Evolutionary conservation across 208 protist species (phyloP), one percentile per base, ranked within the genome.

Genomic region (Leishmania tarentolae): DNA sequence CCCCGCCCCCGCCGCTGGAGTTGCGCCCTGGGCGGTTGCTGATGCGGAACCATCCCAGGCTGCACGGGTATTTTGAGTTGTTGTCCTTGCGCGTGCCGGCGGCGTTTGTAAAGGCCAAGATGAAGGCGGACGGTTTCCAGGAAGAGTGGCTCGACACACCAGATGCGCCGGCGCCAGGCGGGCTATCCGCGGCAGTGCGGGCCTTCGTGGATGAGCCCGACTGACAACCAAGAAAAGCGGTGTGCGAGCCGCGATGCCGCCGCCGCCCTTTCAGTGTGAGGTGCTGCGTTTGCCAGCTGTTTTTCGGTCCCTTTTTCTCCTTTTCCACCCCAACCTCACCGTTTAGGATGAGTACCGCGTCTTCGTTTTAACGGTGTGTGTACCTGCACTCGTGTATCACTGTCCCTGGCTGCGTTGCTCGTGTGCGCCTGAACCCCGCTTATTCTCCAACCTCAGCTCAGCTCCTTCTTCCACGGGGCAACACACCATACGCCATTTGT

Each of bases 1-100:
- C 88, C n/a, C 83, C 87, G 71, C 91, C 88, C 21, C 85, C 88
- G 35, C 77, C 90, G 76, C 84, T 84, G 44, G 81, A 84, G 78
- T 80, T 85, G 63, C 75, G 75, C 0, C 59, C 81, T 0, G 88
- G 89, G 11, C 59, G 81, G 21, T 59, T 86, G 35, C 81, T 70
- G 4, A 92, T 93, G 88, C 74, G 83, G 28, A 76, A 73, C 0
- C 90, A 96, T 68, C 92, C 91, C 31, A 72, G 81, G 35, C 83
- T 96, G 65, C 82, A 73, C 8, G 91, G 88, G 11, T 97, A 94
- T 71, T 97, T 92, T 79, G 84, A 92, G 61, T 85, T 97, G 85
- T 52, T 92, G 5, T 77, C 88, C 17, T 75, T 94, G 35, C 82
- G 88, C 31, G 88, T 96, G 9, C 90, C 88, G 0, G 63, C 73